Conservation (phyloP, 1,139 yeast species). For the Saccharomyces hybrid region DNA sequence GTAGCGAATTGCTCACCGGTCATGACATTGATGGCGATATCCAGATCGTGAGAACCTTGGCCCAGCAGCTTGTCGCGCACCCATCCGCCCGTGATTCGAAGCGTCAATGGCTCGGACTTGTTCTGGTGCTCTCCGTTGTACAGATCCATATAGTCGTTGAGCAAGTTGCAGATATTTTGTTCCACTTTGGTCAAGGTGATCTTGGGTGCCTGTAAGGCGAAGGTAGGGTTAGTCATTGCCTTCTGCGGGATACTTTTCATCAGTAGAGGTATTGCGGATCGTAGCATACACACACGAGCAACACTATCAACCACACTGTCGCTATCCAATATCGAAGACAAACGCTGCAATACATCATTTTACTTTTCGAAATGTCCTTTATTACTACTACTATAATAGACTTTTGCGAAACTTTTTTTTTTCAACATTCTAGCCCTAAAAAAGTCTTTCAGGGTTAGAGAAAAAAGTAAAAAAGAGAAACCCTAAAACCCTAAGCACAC, state of each 20-base stretch:
- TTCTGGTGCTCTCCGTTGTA: slow-evolving; percentile 14
- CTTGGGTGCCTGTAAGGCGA: slow-evolving; percentile 7
- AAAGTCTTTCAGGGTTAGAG: not conserved
- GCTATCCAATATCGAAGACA: not conserved
- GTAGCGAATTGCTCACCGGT: slow-evolving; percentile 84
- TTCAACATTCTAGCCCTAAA: not conserved
- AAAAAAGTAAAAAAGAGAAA: not conserved
- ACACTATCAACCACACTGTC: not conserved
- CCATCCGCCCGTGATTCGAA: slow-evolving; percentile 98
- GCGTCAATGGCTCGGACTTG: slow-evolving; percentile 34
- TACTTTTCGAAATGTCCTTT: not conserved
- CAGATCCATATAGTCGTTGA: slow-evolving; percentile 22
- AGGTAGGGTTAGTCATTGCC: slow-evolving; percentile 3
- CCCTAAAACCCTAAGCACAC: not conserved
- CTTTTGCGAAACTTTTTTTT: not conserved
- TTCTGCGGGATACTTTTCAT: slow-evolving; percentile 5
- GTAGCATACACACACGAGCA: not conserved
- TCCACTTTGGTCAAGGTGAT: slow-evolving; percentile 20
- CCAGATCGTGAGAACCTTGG: slow-evolving; percentile 73
- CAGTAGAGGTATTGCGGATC: not conserved
- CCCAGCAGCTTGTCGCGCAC: slow-evolving; percentile 90
- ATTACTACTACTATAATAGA: not conserved
- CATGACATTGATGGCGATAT: slow-evolving; percentile 75
- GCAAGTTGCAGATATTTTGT: slow-evolving; percentile 21
- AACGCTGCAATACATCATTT: not conserved